Evolutionary conservation across 2,329 filamentous ascomycete species (phyloP).

Genomic region (Colletotrichum liriopes): DNA sequence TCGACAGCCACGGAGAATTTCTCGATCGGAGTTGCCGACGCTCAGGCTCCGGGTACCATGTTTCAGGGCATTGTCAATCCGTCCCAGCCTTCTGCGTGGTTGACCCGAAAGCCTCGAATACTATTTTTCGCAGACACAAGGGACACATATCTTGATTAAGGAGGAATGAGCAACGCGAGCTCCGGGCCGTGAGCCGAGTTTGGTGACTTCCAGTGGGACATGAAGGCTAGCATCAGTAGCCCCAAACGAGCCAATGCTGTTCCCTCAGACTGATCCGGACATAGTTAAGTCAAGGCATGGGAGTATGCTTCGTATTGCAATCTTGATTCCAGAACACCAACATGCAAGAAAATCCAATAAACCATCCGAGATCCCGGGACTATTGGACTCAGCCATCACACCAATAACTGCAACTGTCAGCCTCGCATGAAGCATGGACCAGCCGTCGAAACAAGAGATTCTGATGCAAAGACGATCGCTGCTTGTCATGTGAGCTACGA

Average conservation of each 20-base stretch:
- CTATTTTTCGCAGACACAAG: neutral
- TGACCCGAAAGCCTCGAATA: neutral
- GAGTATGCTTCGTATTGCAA: neutral
- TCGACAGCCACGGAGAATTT: neutral
- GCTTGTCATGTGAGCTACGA: conserved; percentile 17
- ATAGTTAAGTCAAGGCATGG: neutral
- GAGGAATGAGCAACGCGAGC: neutral
- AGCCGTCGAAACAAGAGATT: conserved; percentile 16
- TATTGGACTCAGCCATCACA: conserved; percentile 25
- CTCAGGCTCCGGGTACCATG: conserved; percentile 14
- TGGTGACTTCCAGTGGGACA: conserved; percentile 16
- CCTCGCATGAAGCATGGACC: neutral
- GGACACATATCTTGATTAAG: conserved; percentile 1
- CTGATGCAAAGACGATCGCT: conserved; percentile 1
- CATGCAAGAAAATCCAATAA: conserved; percentile 9
- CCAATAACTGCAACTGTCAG: conserved; percentile 11
- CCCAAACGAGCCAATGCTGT: neutral
- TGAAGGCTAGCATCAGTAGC: conserved; percentile 9
- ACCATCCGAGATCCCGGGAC: conserved; percentile 9
- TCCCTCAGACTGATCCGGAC: too few relatives aligned
- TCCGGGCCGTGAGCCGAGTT: conserved; percentile 16
- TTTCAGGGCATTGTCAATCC: conserved; percentile 4
- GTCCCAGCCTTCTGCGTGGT: neutral
- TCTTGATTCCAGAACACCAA: neutral
- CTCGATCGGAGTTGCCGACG: conserved; percentile 24